Conservation (phyloP, 73 alveolate genomes). For the Tetrahymena malaccensis region DNA sequence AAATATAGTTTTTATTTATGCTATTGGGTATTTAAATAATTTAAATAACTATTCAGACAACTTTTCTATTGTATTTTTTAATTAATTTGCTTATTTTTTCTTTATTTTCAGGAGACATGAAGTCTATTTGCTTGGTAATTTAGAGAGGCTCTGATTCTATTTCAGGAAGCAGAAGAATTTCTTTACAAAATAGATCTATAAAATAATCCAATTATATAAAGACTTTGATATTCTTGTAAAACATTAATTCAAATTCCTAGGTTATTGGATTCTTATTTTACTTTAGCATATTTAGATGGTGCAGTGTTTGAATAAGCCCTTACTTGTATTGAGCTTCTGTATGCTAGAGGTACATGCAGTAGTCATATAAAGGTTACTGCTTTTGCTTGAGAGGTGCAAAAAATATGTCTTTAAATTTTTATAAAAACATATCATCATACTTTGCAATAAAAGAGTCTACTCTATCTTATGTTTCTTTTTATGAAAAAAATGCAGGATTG, state of each 20-base stretch:
- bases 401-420: neutral
- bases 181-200: neutral
- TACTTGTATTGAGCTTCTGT: neutral
- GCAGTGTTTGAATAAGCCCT: neutral
- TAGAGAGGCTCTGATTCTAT: neutral
- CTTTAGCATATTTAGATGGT: neutral
- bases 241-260: neutral
- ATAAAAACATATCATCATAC: neutral
- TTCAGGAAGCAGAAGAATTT: neutral
- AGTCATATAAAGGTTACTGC: neutral
- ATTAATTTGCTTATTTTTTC: neutral
- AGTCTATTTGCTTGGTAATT: neutral
- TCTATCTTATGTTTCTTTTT: neutral
- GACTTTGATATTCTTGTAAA: neutral
- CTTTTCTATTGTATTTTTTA: neutral
- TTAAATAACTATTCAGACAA: neutral
- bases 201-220: neutral
- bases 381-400: neutral
- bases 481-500: neutral
- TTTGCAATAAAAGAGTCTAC: neutral
- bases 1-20: too few relatives aligned
- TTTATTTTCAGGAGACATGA: neutral
- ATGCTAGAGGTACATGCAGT: neutral
- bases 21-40: too few relatives aligned
- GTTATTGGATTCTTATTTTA: neutral